Conservation (phyloP, 2,329 filamentous ascomycete genomes). For the Cladosporium velox region DNA sequence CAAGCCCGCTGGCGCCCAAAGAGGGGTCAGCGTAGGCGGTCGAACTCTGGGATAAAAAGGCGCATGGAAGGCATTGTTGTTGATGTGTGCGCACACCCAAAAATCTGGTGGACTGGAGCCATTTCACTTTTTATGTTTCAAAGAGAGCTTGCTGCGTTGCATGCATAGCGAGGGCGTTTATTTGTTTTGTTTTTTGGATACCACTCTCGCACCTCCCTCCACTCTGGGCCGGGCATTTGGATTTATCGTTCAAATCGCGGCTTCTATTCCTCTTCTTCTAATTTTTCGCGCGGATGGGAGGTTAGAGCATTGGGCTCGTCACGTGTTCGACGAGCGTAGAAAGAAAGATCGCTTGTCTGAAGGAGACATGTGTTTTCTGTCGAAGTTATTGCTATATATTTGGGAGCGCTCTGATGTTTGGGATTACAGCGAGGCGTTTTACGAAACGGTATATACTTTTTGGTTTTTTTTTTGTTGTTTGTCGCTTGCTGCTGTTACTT, state of each 20-base stretch:
- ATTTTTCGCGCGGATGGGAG: background rate
- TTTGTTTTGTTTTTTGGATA: background rate
- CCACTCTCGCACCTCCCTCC: background rate
- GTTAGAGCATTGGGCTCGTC: background rate
- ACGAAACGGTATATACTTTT: conserved; percentile 5
- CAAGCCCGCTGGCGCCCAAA: conserved; percentile 28
- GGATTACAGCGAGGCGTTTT: conserved; percentile 15
- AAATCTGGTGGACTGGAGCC: background rate
- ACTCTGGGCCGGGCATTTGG: background rate
- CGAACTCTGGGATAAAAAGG: conserved; percentile 38
- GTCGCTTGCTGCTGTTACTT: background rate
- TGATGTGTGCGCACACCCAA: background rate
- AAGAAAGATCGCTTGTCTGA: background rate
- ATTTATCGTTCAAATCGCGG: background rate
- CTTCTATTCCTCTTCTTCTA: background rate
- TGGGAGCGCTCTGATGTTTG: conserved; percentile 1
- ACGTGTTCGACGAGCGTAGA: background rate
- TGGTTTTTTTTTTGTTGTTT: background rate
- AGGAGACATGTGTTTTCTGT: background rate
- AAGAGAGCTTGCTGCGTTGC: background rate
- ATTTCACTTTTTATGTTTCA: background rate
- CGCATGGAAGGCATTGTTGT: background rate
- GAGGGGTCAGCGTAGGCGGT: conserved; percentile 36
- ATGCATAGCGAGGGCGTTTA: conserved; percentile 19
- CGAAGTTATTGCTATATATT: background rate